Percentiles rank a stretch among this genome's conserved stretches.
phyloP scores from a whole-genome alignment of 306 rosid species.

The Oemleria cerasiformis region DNA sequence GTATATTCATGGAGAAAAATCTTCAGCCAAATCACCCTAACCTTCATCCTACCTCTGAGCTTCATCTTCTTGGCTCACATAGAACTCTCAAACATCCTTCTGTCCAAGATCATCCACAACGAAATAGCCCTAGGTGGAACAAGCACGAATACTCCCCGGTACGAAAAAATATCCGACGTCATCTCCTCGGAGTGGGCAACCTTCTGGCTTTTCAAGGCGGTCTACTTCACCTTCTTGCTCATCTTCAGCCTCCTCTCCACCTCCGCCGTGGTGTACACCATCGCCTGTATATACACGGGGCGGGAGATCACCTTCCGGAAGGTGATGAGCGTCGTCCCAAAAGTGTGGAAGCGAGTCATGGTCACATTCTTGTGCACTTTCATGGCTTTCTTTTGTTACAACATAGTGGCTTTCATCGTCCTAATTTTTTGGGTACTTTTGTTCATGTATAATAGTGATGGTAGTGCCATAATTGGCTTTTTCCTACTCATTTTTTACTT shows the following conservation, averaged over 20 bases:
- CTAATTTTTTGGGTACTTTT: background rate
- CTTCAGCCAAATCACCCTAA: constrained; percentile 54
- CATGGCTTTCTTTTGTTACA: constrained; percentile 36
- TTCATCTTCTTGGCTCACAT: constrained; percentile 52
- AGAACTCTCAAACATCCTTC: constrained; percentile 45
- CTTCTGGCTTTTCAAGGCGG: constrained; percentile 38
- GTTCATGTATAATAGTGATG: fast-evolving
- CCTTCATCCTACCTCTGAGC: constrained; percentile 62
- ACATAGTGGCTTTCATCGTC: constrained; percentile 7
- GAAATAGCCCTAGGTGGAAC: constrained; percentile 16
- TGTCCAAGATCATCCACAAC: constrained; percentile 24
- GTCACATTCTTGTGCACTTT: constrained; percentile 52
- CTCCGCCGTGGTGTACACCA: constrained; percentile 76
- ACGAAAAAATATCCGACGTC: constrained; percentile 28
- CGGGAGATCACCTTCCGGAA: constrained; percentile 40
- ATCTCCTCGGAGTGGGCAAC: constrained; percentile 42
- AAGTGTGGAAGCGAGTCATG: constrained; percentile 65
- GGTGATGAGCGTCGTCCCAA: constrained; percentile 59
- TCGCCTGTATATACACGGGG: constrained; percentile 55
- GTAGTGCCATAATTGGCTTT: background rate
- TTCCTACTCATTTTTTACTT: constrained; percentile 17
- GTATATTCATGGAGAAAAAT: constrained; percentile 44
- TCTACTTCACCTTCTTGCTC: constrained; percentile 37
- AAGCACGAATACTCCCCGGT: constrained; percentile 16
- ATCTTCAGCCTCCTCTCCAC: constrained; percentile 54